Base-by-base conservation (phyloP, 345 rosid genomes). In the Turritis glabra region DNA sequence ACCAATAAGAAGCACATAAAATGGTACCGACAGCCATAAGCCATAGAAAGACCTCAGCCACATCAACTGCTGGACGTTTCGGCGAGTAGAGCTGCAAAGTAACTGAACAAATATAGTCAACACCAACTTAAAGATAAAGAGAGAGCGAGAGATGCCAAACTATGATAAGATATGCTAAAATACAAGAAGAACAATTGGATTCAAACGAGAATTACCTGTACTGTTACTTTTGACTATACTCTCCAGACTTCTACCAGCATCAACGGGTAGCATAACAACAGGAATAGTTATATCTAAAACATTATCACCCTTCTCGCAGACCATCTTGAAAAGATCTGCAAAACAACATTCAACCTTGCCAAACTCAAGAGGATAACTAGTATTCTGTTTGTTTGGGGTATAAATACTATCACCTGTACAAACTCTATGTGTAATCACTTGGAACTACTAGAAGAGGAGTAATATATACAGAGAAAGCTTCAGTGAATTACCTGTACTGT, bases 1-100 rank as follows among this genome's bases (percentile, higher is more conserved):
- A 94, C 98, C 98, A 91, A 69, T 84, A 94, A 66, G 97, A 88
- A 69, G 96, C 93, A 83, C 96, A 88, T 68, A 92, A 76, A 44
- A 95, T 92, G 68, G 96, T 92, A 61, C 96, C 92, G 46, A 90
- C 96, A 71, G 99, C 99, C 97, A 95, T 92, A 67, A 95, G 94
- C 99, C 99, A 95, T 22, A 95, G 79, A 75, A 95, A 95, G 58
- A 95, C 97, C 88, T 95, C 99, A 41, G 99, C 97, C 73, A 92
- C 89, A 63, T 95, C 99, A 71, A 95, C 96, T 21, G 84, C 75
- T 18, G 97, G 97, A 43, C 99, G 97, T 68, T 50, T 82, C 12
- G 99, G 99, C 26, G 99, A 92, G 84, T 92, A 95, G 47, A 92
- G 76, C 79, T 88, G 93, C 79, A 95, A 86, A 58, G 81, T 76